These are phyloP conservation scores for Lojkania enalia DNA, from an alignment of 2,329 filamentous ascomycete species.

Conservation along the genomic window DNA sequence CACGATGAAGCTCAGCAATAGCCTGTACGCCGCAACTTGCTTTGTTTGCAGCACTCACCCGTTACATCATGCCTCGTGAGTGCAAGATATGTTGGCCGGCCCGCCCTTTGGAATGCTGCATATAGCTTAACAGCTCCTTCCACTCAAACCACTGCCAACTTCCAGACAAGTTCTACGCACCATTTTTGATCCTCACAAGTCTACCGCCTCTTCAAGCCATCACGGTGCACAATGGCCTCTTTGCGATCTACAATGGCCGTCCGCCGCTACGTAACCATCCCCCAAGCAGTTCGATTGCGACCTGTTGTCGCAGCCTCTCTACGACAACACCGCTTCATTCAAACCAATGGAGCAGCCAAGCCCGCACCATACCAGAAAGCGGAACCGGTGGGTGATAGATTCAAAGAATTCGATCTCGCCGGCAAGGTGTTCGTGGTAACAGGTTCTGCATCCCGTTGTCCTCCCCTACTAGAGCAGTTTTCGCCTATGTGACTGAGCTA, in stretches of 20 bases:
- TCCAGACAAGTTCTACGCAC: not conserved
- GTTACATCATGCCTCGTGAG: not conserved
- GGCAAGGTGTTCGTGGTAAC: conserved; percentile 55
- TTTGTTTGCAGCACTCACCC: not conserved
- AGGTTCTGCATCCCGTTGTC: conserved; percentile 64
- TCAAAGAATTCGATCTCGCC: conserved; percentile 33
- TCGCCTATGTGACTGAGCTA: conserved; percentile 34
- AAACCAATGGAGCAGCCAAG: not conserved
- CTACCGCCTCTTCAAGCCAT: not conserved
- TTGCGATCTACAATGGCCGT: conserved; percentile 12
- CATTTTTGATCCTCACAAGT: not conserved
- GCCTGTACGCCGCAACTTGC: no score
- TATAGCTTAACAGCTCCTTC: not conserved
- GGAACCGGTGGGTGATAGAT: conserved; percentile 22
- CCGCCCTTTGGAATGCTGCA: not conserved
- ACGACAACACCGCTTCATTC: conserved; percentile 1
- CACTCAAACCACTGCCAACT: not conserved
- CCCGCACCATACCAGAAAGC: conserved; percentile 23
- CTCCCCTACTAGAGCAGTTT: conserved; percentile 50
- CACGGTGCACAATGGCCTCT: conserved; percentile 14
- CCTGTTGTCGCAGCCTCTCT: not conserved
- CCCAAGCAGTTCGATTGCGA: conserved; percentile 7
- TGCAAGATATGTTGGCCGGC: not conserved
- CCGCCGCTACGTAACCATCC: conserved; percentile 4
- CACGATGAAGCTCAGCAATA: no score